A percentile compares a stretch with the other conserved stretches of the same genome.
These are phyloP conservation scores for Fagopyrum esculentum DNA, from an alignment of 148 eudicot species.

Conservation along the genomic window DNA sequence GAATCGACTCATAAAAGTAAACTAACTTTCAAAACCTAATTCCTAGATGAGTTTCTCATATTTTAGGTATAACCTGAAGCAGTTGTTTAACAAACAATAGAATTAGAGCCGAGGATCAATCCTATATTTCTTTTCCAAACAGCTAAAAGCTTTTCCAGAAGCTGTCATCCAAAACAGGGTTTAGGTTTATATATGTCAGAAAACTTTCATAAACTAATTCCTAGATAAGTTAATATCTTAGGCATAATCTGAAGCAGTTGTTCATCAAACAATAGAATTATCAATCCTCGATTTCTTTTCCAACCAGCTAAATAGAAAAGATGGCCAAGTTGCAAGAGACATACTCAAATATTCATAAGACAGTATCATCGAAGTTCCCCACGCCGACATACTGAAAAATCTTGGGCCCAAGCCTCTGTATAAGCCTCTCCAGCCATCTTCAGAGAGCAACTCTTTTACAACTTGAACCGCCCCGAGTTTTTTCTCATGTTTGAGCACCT, in stretches of 20 bases:
- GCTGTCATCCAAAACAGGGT: background rate
- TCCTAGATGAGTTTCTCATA: too few species aligned
- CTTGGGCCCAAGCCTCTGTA: conserved; percentile 96
- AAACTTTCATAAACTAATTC: too few species aligned
- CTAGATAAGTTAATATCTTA: too few species aligned
- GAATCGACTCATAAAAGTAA: background rate
- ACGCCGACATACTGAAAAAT: conserved; percentile 96
- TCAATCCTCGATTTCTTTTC: background rate
- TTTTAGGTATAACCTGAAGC: background rate
- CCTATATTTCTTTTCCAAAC: background rate
- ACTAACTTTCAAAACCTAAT: too few species aligned
- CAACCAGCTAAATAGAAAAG: background rate
- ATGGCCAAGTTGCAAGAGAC: conserved; percentile 13
- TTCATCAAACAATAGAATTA: background rate
- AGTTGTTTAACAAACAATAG: background rate
- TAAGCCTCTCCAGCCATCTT: conserved; percentile 92
- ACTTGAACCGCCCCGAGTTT: conserved; percentile 65
- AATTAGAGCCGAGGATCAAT: background rate
- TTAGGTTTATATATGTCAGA: background rate
- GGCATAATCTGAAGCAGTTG: background rate
- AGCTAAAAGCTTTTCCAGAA: background rate
- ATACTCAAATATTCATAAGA: conserved; percentile 91
- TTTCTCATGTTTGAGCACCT: conserved; percentile 69
- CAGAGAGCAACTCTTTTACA: conserved; percentile 56
- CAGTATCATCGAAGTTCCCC: conserved; percentile 99